Evolutionary conservation across 2,329 filamentous ascomycete species (phyloP), one percentile per base, ranked within the genome.

Genomic region (Pseudocercospora fijiensis): DNA sequence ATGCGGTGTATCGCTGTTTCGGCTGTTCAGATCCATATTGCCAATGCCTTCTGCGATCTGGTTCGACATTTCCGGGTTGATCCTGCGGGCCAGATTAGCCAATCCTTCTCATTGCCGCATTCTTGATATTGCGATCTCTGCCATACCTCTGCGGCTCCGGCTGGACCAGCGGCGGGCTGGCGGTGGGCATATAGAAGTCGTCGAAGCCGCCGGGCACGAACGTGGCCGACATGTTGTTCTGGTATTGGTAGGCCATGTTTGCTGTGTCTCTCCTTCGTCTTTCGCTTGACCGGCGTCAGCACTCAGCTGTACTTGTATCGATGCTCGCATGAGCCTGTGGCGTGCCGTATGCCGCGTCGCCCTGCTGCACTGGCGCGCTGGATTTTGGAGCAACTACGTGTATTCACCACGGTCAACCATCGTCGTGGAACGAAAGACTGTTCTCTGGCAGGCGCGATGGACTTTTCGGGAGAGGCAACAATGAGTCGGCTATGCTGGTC

Each of bases 11-110:
- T 87, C 85, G 71, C 78, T 76, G 58, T 72, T 43, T 67, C 71
- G 69, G 69, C 62, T 57, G 62, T 70, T 67, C 58, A 76, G 79
- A 78, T 97, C 93, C 81, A 99, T 87, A 77, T 93, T 89, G 74
- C 94, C 90, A 69, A 99, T 86, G 79, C 91, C 94, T 74, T 96
- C 89, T 81, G 96, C 92, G 86, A 99, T 97, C 79, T 96, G 94
- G 79, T 94, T 90, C 71, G 94, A 92, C 70, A 97, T 92, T 83
- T 97, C 92, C 76, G 92, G 72, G 59, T 73, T 73, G 64, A 74
- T 69, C 53, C 71, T 72, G 65, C 20, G 13, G 30, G 28, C 55
- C 43, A 13, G 30, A 41, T 62, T 56, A 62, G 60, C 55, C 55
- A 51, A 18, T 18, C 49, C 47, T 30, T 28, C 51, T 18, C 51